Percentiles rank a stretch among this genome's conserved stretches.
phyloP scores from a whole-genome alignment of 805 yeast species.

The Wickerhamiella siamensis region DNA sequence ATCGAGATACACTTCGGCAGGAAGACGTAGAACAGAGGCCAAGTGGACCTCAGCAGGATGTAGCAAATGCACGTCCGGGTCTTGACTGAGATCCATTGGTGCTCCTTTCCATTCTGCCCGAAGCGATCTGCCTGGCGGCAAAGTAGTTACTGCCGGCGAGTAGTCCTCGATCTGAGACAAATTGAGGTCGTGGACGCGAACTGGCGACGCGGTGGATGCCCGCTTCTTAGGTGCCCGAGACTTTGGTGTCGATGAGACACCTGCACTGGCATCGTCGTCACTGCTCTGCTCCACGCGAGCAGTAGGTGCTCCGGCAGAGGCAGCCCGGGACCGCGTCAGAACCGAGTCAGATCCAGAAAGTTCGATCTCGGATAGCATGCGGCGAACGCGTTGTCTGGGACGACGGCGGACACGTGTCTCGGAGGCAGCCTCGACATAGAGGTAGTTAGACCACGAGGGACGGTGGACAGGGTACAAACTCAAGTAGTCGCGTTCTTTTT shows the following conservation, averaged over 20 bases:
- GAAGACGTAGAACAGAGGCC: conserved; percentile 80
- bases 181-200: conserved; percentile 28
- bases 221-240: conserved; percentile 1
- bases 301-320: not conserved
- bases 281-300: conserved; percentile 3
- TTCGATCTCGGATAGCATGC: conserved; percentile 2
- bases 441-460: conserved; percentile 22
- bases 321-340: conserved; percentile 4
- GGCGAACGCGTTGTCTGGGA: conserved; percentile 8
- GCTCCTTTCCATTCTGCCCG: conserved; percentile 97
- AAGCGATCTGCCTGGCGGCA: conserved; percentile 58
- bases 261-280: conserved; percentile 1
- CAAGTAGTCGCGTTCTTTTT: conserved; percentile 20
- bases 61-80: conserved; percentile 55
- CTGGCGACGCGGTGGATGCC: not conserved
- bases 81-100: conserved; percentile 76
- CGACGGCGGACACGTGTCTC: conserved; percentile 6
- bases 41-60: conserved; percentile 85
- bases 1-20: conserved; percentile 65
- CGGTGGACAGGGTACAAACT: conserved; percentile 22
- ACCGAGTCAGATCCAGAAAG: not conserved
- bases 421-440: conserved; percentile 10
- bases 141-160: conserved; percentile 52
- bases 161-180: conserved; percentile 48
- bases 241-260: not conserved